These are phyloP conservation scores for Paramecium sexaurelia DNA, from an alignment of 73 alveolate genomes.

Conservation along the genomic window DNA sequence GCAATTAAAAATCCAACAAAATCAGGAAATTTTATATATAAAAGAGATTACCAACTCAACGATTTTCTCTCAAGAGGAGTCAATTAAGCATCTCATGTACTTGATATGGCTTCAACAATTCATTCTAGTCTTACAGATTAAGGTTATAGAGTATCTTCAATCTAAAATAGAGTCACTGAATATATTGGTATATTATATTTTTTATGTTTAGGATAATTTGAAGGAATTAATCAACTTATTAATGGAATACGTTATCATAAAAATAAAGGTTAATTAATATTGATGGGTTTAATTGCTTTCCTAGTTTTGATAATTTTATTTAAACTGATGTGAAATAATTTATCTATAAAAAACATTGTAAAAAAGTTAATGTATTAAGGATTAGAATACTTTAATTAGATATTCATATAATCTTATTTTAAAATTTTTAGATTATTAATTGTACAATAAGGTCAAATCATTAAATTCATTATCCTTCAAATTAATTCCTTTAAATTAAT, in stretches of 20 bases:
- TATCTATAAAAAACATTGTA: background rate
- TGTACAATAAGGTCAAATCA: too few species aligned
- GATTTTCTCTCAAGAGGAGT: conserved; percentile 8
- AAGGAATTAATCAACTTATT: background rate
- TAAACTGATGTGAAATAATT: background rate
- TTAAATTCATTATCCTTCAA: too few species aligned
- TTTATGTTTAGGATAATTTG: background rate
- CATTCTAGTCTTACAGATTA: background rate
- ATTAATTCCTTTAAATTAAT: background rate
- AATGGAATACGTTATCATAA: conserved; percentile 3
- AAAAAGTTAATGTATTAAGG: background rate
- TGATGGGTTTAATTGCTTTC: background rate
- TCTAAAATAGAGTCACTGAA: background rate
- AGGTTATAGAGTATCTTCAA: background rate
- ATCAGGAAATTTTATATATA: background rate
- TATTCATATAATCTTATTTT: background rate
- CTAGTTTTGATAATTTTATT: background rate
- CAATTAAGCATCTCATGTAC: background rate
- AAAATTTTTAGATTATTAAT: too few species aligned
- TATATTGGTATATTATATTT: background rate
- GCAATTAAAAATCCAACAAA: background rate
- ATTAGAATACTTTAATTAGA: background rate
- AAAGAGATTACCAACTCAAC: background rate
- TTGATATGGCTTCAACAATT: background rate
- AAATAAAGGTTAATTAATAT: background rate